Conservation (phyloP, 2,329 filamentous ascomycete genomes). For the Fusarium torulosum region DNA sequence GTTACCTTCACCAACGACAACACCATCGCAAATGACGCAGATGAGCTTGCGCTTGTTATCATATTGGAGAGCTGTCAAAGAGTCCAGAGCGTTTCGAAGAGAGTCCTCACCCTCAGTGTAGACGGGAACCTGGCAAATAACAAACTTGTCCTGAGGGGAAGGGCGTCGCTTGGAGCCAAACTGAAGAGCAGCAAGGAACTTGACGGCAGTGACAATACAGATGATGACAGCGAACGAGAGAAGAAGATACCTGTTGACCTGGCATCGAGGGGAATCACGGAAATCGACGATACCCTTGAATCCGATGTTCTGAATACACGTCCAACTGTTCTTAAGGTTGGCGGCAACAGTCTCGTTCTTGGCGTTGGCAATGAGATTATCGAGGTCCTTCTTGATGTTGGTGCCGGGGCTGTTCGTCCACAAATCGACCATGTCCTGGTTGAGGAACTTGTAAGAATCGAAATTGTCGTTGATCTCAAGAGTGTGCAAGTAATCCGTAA, state of each 20-base stretch:
- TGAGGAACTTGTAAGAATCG: slow-evolving; percentile 77
- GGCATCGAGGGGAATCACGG: slow-evolving; percentile 79
- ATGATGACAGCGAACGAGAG: slow-evolving; percentile 89
- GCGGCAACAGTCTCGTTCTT: slow-evolving; percentile 65
- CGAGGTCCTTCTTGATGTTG: slow-evolving; percentile 78
- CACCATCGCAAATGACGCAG: slow-evolving; percentile 95
- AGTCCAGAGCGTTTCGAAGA: slow-evolving; percentile 91
- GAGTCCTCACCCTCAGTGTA: slow-evolving; percentile 99
- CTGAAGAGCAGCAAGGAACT: slow-evolving; percentile 93
- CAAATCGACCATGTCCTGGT: slow-evolving; percentile 73
- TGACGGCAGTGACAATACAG: slow-evolving; percentile 81
- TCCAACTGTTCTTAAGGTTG: slow-evolving; percentile 73
- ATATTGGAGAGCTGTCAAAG: slow-evolving; percentile 92
- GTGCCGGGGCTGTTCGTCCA: slow-evolving; percentile 82
- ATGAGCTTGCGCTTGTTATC: slow-evolving; percentile 99
- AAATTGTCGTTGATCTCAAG: slow-evolving; percentile 68
- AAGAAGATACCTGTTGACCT: slow-evolving; percentile 91
- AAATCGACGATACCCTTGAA: slow-evolving; percentile 89
- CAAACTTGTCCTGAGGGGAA: slow-evolving; percentile 95
- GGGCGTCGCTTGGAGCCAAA: slow-evolving; percentile 93
- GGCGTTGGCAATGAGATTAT: slow-evolving; percentile 63
- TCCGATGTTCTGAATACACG: slow-evolving; percentile 86
- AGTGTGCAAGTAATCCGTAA: slow-evolving; percentile 93
- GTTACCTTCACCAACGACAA: slow-evolving; percentile 96
- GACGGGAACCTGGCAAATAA: slow-evolving; percentile 97